A percentile compares a stretch with the other conserved stretches of the same genome.
These are phyloP conservation scores for Corymbia calophylla DNA, from an alignment of 441 rosid species.

Conservation along the genomic window DNA sequence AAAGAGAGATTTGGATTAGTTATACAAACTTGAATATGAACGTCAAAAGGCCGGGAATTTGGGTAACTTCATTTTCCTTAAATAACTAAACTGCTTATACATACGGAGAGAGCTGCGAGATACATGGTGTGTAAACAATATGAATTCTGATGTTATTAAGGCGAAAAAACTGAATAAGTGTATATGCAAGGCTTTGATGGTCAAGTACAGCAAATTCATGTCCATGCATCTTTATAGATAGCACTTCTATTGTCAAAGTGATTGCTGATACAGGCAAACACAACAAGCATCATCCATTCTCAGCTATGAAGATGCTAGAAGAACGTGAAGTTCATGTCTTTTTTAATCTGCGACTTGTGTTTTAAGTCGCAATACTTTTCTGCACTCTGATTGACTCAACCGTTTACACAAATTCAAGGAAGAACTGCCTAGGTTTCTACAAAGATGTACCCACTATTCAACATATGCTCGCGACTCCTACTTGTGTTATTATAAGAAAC, in stretches of 20 bases:
- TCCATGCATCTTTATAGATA: neutral
- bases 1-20: neutral
- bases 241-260: neutral
- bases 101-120: neutral
- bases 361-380: neutral
- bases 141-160: neutral
- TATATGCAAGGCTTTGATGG: neutral
- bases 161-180: neutral
- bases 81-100: neutral
- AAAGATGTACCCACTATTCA: neutral
- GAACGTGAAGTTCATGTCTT: neutral
- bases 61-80: neutral
- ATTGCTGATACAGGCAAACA: neutral
- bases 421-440: neutral
- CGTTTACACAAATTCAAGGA: neutral
- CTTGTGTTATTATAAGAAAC: neutral
- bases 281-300: neutral
- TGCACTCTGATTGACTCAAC: neutral
- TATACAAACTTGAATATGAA: neutral
- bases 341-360: neutral
- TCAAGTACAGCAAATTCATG: neutral
- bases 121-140: neutral
- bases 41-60: neutral
- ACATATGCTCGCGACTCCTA: neutral
- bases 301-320: neutral